Evolutionary conservation across 2,329 filamentous ascomycete genomes (phyloP), one percentile per base, ranked within the genome.

Genomic region (Pseudocercospora eumusae): DNA sequence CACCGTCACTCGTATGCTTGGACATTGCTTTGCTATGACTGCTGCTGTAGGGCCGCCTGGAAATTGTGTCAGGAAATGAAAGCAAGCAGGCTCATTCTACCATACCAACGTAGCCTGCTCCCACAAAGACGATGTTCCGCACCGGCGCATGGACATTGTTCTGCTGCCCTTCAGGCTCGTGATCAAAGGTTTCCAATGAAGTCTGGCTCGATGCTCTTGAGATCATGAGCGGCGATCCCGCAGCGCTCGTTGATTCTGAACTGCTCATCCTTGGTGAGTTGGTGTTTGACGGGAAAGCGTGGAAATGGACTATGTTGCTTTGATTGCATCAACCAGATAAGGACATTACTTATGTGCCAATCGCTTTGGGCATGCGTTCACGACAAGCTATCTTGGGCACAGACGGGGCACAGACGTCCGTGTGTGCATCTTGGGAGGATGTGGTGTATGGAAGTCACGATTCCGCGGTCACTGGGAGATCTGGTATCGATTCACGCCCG

Each of bases 21-120:
- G 88, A 73, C 91, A 90, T 67, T 90, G 84, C 70, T 86, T 83
- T 27, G 90, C 90, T 60, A 92, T 84, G 27, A 93, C 84, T 10
- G 90, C 87, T 15, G 88, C 87, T 33, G 88, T 92, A 47, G 90
- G 89, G 40, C 88, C 89, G 68, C 89, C 88, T 61, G 25, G 6
- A 40, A 31, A 20, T 10, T n/a, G 50, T 20, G 20, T 23, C 33
- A 28, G 42, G 11, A n/a, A 21, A 36, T 10, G 15, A 9, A 47
- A 10, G 15, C 13, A 25, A 20, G n/a, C 20, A 15, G 3, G 28
- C 2, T 28, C 31, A 2, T 56, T 13, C 23, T 25, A 27, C 56
- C 40, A n/a, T 4, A 63, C 56, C 61, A 10, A 59, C 61, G 52
- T 55, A 63, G 15, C 61, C 56, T 31, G 56, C 56, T 10, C 56